Evolutionary conservation across 345 rosid genomes (phyloP).

Genomic region (Trapa bicornis): DNA sequence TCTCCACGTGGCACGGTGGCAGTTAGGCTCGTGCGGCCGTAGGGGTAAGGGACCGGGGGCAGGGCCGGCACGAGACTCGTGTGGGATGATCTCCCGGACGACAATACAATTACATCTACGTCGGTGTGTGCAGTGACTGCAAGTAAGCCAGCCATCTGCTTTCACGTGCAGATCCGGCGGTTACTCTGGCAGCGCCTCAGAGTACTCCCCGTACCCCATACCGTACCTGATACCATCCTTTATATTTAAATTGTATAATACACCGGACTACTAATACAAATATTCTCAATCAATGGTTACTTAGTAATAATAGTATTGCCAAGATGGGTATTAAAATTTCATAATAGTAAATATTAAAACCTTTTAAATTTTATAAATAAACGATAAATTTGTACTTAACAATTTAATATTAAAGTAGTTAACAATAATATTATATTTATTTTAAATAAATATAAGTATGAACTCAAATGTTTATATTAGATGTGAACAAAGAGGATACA

Average conservation of each 20-base stretch:
- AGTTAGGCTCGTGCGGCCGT: not conserved
- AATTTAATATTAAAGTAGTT: too few relatives aligned
- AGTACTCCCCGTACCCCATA: not conserved
- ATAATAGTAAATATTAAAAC: too few relatives aligned
- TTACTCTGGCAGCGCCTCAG: not conserved
- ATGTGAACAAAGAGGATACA: too few relatives aligned
- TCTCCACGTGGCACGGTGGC: not conserved
- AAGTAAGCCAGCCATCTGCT: not conserved
- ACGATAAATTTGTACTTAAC: too few relatives aligned
- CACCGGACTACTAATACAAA: too few relatives aligned
- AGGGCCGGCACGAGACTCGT: conserved; percentile 1
- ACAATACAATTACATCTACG: not conserved
- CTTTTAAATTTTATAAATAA: too few relatives aligned
- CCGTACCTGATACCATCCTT: not conserved
- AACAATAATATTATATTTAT: too few relatives aligned
- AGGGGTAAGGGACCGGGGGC: not conserved
- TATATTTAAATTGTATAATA: too few relatives aligned
- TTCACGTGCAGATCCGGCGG: conserved; percentile 5
- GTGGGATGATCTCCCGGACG: not conserved
- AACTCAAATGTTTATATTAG: too few relatives aligned
- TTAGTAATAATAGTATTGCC: not conserved
- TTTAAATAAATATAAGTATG: too few relatives aligned
- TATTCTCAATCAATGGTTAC: not conserved
- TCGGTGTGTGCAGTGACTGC: not conserved
- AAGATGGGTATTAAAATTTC: too few relatives aligned